Conservation (phyloP, 2,329 filamentous ascomycete species). For the Aspergillus fructus region DNA sequence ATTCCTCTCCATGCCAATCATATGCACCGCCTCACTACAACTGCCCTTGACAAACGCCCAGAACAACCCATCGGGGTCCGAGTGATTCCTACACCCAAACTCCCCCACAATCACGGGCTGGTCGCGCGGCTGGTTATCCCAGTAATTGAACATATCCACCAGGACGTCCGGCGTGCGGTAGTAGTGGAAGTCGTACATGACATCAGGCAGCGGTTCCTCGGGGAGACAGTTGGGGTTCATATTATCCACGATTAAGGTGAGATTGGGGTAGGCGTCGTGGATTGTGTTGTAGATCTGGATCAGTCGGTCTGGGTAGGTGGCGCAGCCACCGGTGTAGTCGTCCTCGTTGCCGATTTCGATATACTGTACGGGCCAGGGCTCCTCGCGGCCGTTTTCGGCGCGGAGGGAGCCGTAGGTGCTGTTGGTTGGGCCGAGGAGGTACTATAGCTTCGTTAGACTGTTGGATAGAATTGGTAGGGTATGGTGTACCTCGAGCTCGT, state of each 20-base stretch:
- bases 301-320: conserved; percentile 57
- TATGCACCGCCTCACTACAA: conserved; percentile 63
- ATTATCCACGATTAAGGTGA: conserved; percentile 55
- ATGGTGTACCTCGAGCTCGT: conserved; percentile 54
- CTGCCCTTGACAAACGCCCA: conserved; percentile 45
- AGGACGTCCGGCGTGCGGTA: conserved; percentile 54
- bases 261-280: conserved; percentile 53
- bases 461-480: not conserved
- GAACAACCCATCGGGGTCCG: conserved; percentile 16
- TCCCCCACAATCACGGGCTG: conserved; percentile 33
- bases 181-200: conserved; percentile 52
- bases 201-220: conserved; percentile 31
- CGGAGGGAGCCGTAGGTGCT: conserved; percentile 57
- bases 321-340: conserved; percentile 54
- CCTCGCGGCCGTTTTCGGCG: conserved; percentile 57
- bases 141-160: conserved; percentile 52
- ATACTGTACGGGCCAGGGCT: conserved; percentile 59
- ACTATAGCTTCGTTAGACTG: conserved; percentile 28
- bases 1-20: conserved; percentile 53
- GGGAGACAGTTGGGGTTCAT: conserved; percentile 30
- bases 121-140: conserved; percentile 51
- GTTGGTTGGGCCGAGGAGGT: conserved; percentile 55
- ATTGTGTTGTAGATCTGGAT: conserved; percentile 60
- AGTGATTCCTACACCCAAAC: conserved; percentile 29
- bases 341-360: conserved; percentile 70